Conservation (phyloP, 2,329 filamentous ascomycete genomes). For the Talaromyces sp. region DNA sequence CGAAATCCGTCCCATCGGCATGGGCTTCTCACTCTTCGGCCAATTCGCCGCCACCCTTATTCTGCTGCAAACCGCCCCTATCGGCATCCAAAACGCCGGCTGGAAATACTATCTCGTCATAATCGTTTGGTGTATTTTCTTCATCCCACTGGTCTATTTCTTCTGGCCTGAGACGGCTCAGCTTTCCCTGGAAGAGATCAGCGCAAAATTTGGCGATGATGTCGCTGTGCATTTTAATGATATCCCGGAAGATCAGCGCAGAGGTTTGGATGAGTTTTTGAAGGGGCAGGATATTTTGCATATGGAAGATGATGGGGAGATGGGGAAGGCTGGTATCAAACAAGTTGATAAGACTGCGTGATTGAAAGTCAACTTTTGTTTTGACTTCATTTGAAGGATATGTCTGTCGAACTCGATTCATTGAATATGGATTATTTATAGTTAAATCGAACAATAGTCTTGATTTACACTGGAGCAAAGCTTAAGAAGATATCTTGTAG, state of each 20-base stretch:
- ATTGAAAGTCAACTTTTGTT: not conserved
- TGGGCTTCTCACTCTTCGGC: slow-evolving; percentile 53
- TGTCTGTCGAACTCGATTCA: not conserved
- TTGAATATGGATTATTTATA: not conserved
- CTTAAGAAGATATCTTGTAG: not conserved
- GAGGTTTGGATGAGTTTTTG: slow-evolving; percentile 24
- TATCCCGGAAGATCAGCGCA: slow-evolving; percentile 42
- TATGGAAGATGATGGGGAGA: slow-evolving; percentile 3
- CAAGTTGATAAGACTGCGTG: not conserved
- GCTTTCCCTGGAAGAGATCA: slow-evolving; percentile 49
- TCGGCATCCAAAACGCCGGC: slow-evolving; percentile 45
- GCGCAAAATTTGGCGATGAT: slow-evolving; percentile 51
- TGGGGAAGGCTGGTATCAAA: not conserved
- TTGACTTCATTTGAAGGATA: not conserved
- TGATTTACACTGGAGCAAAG: not conserved
- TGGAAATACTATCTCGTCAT: slow-evolving; percentile 55
- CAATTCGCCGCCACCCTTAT: slow-evolving; percentile 52
- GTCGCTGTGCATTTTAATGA: slow-evolving; percentile 50
- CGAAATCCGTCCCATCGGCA: slow-evolving; percentile 53
- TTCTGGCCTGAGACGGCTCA: slow-evolving; percentile 47
- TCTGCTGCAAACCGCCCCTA: slow-evolving; percentile 49
- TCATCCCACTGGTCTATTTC: slow-evolving; percentile 47
- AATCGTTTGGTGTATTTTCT: slow-evolving; percentile 46
- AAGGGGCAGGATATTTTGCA: slow-evolving; percentile 12
- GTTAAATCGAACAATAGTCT: not conserved